phyloP scores from a whole-genome alignment of 345 rosid species.

The Citrus glauca region DNA sequence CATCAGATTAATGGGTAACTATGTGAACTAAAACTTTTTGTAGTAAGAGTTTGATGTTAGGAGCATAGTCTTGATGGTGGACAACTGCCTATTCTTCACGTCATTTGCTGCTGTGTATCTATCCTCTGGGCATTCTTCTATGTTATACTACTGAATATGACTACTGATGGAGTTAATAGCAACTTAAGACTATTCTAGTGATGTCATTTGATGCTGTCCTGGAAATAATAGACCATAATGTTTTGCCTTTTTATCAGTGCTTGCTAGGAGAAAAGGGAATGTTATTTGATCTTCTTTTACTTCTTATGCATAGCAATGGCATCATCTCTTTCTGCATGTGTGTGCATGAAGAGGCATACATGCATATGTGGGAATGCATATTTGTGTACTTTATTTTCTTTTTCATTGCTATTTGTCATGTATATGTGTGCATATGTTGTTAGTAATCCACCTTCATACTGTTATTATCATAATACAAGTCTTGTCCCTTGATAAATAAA shows the following conservation, averaged over 20 bases:
- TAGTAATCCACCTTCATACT: not conserved
- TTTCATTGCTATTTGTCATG: not conserved
- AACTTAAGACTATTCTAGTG: not conserved
- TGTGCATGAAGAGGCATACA: too few relatives aligned
- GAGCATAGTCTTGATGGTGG: not conserved
- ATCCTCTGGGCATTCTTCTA: not conserved
- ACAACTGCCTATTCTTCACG: not conserved
- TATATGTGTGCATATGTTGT: not conserved
- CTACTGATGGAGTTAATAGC: not conserved
- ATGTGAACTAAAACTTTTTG: not conserved
- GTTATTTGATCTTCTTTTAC: not conserved
- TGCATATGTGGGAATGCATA: not conserved
- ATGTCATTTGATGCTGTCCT: not conserved
- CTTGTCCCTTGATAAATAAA: not conserved
- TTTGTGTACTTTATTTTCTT: not conserved
- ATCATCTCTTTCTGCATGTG: not conserved
- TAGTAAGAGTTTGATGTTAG: not conserved
- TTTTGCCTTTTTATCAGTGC: not conserved
- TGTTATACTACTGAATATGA: not conserved
- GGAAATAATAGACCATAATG: not conserved
- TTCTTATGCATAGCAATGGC: not conserved
- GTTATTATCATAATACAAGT: not conserved
- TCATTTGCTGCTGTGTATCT: not conserved
- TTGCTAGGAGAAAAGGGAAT: not conserved
- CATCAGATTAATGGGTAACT: conserved; percentile 83